Percentiles rank a stretch among this genome's conserved stretches.
phyloP scores from a whole-genome alignment of 176 grass and related monocot genomes.

The Guadua angustifolia region DNA sequence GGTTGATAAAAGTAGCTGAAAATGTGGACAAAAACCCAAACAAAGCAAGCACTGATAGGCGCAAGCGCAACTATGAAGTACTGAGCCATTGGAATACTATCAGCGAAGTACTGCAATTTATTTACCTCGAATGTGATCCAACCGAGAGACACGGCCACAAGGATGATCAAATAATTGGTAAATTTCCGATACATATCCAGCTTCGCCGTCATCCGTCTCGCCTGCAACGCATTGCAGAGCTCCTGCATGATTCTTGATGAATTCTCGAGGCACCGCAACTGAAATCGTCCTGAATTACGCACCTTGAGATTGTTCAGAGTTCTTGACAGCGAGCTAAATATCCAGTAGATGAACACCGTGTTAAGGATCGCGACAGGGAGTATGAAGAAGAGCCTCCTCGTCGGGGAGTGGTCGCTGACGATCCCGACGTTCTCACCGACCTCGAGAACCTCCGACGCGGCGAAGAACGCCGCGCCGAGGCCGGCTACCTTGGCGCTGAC shows the following conservation, averaged over 20 bases:
- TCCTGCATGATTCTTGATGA: background rate
- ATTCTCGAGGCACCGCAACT: background rate
- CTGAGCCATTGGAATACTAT: too few species aligned
- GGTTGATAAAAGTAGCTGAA: too few species aligned
- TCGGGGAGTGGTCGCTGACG: constrained; percentile 70
- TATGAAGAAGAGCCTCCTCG: constrained; percentile 55
- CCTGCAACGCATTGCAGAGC: constrained; percentile 1
- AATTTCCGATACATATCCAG: constrained; percentile 75
- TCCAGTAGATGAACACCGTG: constrained; percentile 79
- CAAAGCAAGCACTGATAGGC: too few species aligned
- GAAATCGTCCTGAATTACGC: background rate
- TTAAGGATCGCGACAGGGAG: constrained; percentile 63
- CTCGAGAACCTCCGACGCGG: constrained; percentile 59
- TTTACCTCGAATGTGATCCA: constrained; percentile 81
- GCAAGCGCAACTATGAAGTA: too few species aligned
- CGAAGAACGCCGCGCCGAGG: constrained; percentile 63
- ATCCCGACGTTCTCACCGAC: constrained; percentile 68
- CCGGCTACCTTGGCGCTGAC: constrained; percentile 52
- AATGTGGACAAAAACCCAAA: too few species aligned
- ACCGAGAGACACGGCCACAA: constrained; percentile 58
- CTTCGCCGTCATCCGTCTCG: constrained; percentile 66
- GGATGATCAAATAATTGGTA: constrained; percentile 57
- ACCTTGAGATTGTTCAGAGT: constrained; percentile 77
- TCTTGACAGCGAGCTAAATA: constrained; percentile 60
- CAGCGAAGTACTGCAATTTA: background rate